phyloP scores from a whole-genome alignment of 2,329 filamentous ascomycete species.

The Dothidotthia symphoricarpi region DNA sequence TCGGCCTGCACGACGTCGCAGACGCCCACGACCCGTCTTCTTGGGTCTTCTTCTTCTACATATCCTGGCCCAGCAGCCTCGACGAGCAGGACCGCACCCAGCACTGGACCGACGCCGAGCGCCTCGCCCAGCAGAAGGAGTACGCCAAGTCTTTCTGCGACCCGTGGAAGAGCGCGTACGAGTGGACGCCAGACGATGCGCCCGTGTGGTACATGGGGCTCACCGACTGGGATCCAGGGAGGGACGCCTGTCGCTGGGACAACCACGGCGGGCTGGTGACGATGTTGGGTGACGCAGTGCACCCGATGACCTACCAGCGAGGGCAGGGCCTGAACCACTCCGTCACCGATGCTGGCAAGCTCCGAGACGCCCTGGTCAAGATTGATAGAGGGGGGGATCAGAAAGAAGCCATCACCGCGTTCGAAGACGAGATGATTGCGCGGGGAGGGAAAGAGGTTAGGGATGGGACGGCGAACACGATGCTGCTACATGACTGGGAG shows the following conservation, averaged over 20 bases:
- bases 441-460: conserved; percentile 36
- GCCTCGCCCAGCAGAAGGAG: conserved; percentile 44
- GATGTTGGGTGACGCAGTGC: conserved; percentile 43
- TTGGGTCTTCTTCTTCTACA: conserved; percentile 52
- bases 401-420: conserved; percentile 36
- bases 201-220: conserved; percentile 38
- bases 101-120: conserved; percentile 36
- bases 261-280: conserved; percentile 38
- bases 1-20: conserved; percentile 47
- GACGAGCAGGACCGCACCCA: conserved; percentile 45
- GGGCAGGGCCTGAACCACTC: conserved; percentile 53
- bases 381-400: conserved; percentile 23
- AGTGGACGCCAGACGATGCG: conserved; percentile 35
- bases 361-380: conserved; percentile 36
- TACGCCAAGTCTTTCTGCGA: conserved; percentile 44
- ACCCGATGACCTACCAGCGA: conserved; percentile 47
- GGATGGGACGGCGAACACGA: conserved; percentile 35
- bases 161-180: conserved; percentile 45
- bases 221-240: conserved; percentile 39
- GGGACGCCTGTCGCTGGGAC: conserved; percentile 34
- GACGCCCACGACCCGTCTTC: conserved; percentile 40
- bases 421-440: conserved; percentile 49
- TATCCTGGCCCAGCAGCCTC: conserved; percentile 44
- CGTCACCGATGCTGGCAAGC: conserved; percentile 45
- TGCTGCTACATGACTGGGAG: conserved; percentile 40